A percentile compares a stretch with the other conserved stretches of the same genome.
phyloP scores from a whole-genome alignment of 208 protist genomes.

The Herpetomonas samuelpessoai region DNA sequence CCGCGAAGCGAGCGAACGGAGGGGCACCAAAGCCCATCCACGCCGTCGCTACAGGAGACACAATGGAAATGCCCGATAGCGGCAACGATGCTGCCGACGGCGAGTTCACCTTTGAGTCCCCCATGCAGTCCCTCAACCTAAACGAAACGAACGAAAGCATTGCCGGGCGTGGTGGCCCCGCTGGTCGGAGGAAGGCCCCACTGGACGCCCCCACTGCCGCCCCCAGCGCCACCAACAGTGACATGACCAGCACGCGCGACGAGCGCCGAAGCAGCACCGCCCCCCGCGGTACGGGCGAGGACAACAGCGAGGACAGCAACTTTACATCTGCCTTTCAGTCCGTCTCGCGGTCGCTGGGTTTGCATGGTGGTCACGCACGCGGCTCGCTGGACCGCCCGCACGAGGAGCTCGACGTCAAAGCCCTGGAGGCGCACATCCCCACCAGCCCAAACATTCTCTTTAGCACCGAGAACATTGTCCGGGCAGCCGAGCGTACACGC shows the following conservation, averaged over 20 bases:
- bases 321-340: constrained; percentile 11
- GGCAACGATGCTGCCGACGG: constrained; percentile 1
- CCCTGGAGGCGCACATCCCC: constrained; percentile 29
- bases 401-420: background rate
- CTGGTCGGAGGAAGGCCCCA: background rate
- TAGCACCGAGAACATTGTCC: constrained; percentile 78
- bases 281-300: background rate
- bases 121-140: constrained; percentile 11
- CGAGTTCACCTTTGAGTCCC: constrained; percentile 37
- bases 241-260: background rate
- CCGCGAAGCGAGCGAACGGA: too few species aligned
- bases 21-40: too few species aligned
- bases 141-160: background rate
- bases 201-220: constrained; percentile 1
- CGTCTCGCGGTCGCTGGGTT: constrained; percentile 1
- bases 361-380: background rate
- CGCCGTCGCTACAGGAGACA: background rate
- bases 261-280: background rate
- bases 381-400: background rate
- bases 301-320: constrained; percentile 11
- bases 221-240: background rate
- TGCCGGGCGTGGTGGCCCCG: background rate
- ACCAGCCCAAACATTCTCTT: constrained; percentile 68
- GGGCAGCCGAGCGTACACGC: constrained; percentile 74
- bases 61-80: background rate